These are phyloP conservation scores for Russula lepida DNA, from an alignment of 768 basidiomycete genomes.

Conservation along the genomic window DNA sequence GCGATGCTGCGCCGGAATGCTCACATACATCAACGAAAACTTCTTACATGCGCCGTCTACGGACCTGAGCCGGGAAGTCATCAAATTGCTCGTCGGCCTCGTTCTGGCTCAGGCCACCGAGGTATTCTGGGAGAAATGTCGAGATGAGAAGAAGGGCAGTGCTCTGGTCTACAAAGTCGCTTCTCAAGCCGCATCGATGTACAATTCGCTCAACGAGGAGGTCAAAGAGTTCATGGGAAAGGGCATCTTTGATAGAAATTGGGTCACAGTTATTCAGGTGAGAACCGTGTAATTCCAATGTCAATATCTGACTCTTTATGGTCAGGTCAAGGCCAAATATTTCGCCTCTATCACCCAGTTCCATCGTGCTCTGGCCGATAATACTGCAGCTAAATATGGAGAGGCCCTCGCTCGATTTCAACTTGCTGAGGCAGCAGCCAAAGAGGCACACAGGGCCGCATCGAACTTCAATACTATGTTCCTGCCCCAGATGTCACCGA, in stretches of 20 bases:
- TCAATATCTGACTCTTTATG: not conserved
- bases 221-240: constrained; percentile 96
- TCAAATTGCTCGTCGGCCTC: constrained; percentile 84
- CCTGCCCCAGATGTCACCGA: constrained; percentile 63
- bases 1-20: constrained; percentile 86
- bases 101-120: constrained; percentile 93
- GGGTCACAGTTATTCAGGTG: constrained; percentile 83
- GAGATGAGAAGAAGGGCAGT: constrained; percentile 82
- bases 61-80: constrained; percentile 86
- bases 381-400: constrained; percentile 70
- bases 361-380: constrained; percentile 75
- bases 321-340: constrained; percentile 87
- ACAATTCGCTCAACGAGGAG: constrained; percentile 76
- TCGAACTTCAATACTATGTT: constrained; percentile 64
- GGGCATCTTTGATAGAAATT: constrained; percentile 90
- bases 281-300: constrained; percentile 19
- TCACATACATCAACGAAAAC: constrained; percentile 99
- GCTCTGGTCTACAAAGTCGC: constrained; percentile 78
- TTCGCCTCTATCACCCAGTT: constrained; percentile 83
- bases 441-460: constrained; percentile 70
- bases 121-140: constrained; percentile 90
- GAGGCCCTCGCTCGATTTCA: constrained; percentile 74
- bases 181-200: constrained; percentile 74
- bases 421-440: constrained; percentile 68
- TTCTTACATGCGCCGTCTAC: constrained; percentile 96